Evolutionary conservation across 805 yeast species (phyloP).

Genomic region (Wickerhamiella hasegawae): DNA sequence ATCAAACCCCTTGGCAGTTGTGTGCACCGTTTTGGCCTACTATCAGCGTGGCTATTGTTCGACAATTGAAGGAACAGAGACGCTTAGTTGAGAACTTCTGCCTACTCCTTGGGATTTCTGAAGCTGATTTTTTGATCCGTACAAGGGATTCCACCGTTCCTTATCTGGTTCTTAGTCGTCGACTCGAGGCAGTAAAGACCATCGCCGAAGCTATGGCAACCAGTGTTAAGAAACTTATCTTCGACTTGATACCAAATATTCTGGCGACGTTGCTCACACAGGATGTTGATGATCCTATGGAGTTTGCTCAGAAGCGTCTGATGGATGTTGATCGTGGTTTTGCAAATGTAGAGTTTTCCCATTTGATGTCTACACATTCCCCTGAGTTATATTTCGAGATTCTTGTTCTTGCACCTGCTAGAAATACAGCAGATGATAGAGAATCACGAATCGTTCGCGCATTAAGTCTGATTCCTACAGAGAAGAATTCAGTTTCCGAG

Average conservation of each 20-base stretch:
- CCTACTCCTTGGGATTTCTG: slow-evolving; percentile 46
- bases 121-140: slow-evolving; percentile 44
- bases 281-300: slow-evolving; percentile 31
- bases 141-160: slow-evolving; percentile 69
- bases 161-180: slow-evolving; percentile 48
- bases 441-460: background rate
- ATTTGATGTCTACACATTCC: slow-evolving; percentile 17
- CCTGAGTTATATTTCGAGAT: slow-evolving; percentile 20
- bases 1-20: slow-evolving; percentile 60
- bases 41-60: slow-evolving; percentile 44
- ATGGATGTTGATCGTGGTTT: slow-evolving; percentile 37
- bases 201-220: slow-evolving; percentile 32
- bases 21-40: slow-evolving; percentile 67
- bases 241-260: slow-evolving; percentile 27
- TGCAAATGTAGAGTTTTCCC: slow-evolving; percentile 18
- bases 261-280: slow-evolving; percentile 43
- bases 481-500: background rate
- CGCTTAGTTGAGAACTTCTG: slow-evolving; percentile 43
- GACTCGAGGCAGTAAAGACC: slow-evolving; percentile 42
- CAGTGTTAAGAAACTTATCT: background rate
- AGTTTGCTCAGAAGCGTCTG: slow-evolving; percentile 36
- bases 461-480: background rate
- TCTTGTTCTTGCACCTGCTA: slow-evolving; percentile 22
- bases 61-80: slow-evolving; percentile 33
- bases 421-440: background rate